Evolutionary conservation across 2,329 filamentous ascomycete genomes (phyloP), one percentile per base, ranked within the genome.

Genomic region (Colletotrichum liriopes): DNA sequence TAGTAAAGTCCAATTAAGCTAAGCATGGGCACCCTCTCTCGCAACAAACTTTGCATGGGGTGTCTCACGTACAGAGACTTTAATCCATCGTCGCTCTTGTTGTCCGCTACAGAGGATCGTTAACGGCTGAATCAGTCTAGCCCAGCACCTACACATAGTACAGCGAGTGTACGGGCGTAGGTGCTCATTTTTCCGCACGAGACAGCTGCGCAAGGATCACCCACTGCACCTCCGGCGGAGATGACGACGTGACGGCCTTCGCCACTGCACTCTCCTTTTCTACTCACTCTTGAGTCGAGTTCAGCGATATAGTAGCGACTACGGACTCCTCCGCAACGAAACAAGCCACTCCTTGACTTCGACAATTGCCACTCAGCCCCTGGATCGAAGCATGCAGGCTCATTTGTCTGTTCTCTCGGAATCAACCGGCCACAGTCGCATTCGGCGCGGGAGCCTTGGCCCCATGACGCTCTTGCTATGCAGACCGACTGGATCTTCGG

Each of bases 391-490:
- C 20, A 39, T 62, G 56, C 56, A 49, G 58, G 63, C 49, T 41
- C n/a, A 16, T 43, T 45, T 9, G 32, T 67, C 65, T 68, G 59
- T 62, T 65, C 54, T 45, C 47, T 72, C 70, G 70, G 65, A 64
- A 72, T 37, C 54, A 72, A 55, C 65, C 65, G 70, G 70, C 45
- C 59, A 60, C 37, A 64, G 59, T 72, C 32, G 52, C 60, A 72
- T 72, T 49, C 62, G 37, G 47, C 18, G 18, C 41, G 41, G 47
- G 45, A 61, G 67, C 63, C 67, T 55, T 47, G 51, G 39, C 56
- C 43, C 23, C 12, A 55, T 51, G 37, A 32, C 59, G 39, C 49
- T 26, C 23, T 12, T 32, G 39, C 43, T 61, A 18, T 39, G 20
- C 29, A 29, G 14, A 29, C 26, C 18, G 54, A 66, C 67, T 54